phyloP scores from a whole-genome alignment of 805 yeast genomes.

The Komagataella mondaviorum region DNA sequence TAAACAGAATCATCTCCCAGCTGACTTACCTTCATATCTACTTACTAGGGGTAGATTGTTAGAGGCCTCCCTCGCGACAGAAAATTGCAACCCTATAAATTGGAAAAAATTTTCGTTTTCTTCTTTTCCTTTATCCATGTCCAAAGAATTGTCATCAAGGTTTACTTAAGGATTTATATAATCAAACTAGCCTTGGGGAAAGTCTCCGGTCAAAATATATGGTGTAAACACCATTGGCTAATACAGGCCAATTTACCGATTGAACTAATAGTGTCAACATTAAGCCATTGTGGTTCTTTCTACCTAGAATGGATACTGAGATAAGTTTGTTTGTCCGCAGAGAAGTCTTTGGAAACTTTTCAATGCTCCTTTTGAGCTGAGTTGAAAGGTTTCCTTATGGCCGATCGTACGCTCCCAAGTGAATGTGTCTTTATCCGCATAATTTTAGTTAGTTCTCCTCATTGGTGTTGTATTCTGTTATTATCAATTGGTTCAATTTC shows the following conservation, averaged over 20 bases:
- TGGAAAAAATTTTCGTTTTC: slow-evolving; percentile 3
- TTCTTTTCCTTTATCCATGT: slow-evolving; percentile 37
- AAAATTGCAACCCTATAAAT: neutral
- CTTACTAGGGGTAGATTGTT: neutral
- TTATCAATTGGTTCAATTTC: neutral
- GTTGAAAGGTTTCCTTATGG: neutral
- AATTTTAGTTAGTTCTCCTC: slow-evolving; percentile 1
- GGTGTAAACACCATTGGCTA: slow-evolving; percentile 42
- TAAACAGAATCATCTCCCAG: neutral
- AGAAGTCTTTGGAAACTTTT: neutral
- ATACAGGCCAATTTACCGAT: slow-evolving; percentile 1
- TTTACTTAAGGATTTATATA: slow-evolving; percentile 33
- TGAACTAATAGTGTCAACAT: neutral
- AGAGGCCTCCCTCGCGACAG: neutral
- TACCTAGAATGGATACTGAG: neutral
- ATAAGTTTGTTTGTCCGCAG: neutral
- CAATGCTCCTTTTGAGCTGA: neutral
- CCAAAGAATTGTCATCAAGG: slow-evolving; percentile 73
- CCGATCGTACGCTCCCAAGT: neutral
- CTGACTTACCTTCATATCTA: neutral
- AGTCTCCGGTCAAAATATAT: slow-evolving; percentile 61
- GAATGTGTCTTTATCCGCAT: neutral
- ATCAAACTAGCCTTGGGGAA: slow-evolving; percentile 57
- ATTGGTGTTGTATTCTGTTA: neutral
- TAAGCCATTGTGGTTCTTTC: neutral